phyloP scores from a whole-genome alignment of 2,329 filamentous ascomycete species.

The Cryphonectria carpinicola region DNA sequence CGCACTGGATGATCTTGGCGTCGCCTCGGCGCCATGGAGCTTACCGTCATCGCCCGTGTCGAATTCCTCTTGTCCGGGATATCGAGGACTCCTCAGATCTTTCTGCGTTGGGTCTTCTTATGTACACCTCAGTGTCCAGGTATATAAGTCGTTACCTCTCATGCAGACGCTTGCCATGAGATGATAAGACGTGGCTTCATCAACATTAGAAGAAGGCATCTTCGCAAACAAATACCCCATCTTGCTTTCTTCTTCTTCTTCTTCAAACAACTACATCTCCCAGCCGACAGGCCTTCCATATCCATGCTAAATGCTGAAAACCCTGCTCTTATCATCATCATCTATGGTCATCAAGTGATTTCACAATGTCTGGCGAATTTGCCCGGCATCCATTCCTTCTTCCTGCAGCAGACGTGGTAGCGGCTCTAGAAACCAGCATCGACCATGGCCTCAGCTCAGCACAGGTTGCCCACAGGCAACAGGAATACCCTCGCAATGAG shows the following conservation, averaged over 20 bases:
- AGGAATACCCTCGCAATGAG: constrained; percentile 69
- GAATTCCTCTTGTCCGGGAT: background rate
- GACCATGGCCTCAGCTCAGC: constrained; percentile 68
- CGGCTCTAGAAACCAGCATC: constrained; percentile 63
- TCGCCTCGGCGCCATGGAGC: constrained; percentile 24
- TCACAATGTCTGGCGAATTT: constrained; percentile 51
- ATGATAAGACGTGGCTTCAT: background rate
- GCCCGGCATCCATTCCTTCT: constrained; percentile 65
- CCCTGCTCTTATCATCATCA: background rate
- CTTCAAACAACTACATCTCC: background rate
- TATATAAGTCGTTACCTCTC: constrained; percentile 24
- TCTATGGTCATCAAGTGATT: constrained; percentile 21
- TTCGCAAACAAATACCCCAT: background rate
- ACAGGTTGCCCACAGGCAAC: constrained; percentile 62
- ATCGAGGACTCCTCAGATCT: background rate
- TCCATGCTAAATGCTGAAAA: background rate
- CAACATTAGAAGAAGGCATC: constrained; percentile 3
- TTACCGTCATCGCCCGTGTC: constrained; percentile 21
- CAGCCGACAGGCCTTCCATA: background rate
- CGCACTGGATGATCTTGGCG: constrained; percentile 21
- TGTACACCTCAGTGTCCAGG: constrained; percentile 1
- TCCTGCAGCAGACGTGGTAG: constrained; percentile 63
- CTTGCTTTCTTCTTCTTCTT: too few relatives aligned
- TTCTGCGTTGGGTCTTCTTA: background rate
- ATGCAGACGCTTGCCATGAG: constrained; percentile 12